Base-by-base conservation (phyloP, 345 rosid genomes). In the Arabidopsis thaliana region DNA sequence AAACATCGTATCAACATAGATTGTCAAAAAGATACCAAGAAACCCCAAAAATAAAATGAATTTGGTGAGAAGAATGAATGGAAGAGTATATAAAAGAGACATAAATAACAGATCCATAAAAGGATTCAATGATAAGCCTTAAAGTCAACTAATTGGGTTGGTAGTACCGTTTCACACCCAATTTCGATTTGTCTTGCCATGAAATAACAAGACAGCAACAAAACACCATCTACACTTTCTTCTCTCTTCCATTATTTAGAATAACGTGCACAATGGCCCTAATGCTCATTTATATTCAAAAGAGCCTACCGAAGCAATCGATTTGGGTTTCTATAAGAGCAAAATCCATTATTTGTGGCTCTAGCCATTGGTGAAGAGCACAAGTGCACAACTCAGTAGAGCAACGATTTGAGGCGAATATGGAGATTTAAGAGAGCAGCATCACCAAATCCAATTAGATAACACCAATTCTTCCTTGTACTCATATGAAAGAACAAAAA, bases 121-220 rank as follows among this genome's bases (percentile, higher is more conserved):
- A 75, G 62, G 70, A 44, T 45, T 61, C 70, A 76, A 25, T 72
- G 58, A 78, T 59, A 37, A 77, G 55, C 62, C 46, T 59, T 48
- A 71, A 77, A 77, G 80, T 71, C 72, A 71, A 77, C 77, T 65
- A 38, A 11, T 49, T 71, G 8, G 48, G 53, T 71, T 64, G 76
- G 62, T 71, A 71, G 61, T 72, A 72, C 57, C 14, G 56, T 66
- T 78, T 72, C 67, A 66, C 69, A 78, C 44, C 73, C 76, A 63
- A 66, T 51, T 58, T 59, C 33, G 81, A 72, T 72, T 59, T 66
- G 74, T 66, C 69, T 65, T 66, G 81, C 28, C 81, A 65, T 51
- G 58, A 30, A 33, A 72, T 65, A 59, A 66, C 8, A 16, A 50
- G 78, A 78, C 81, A 78, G 12, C 42, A 4, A 34, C 61, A 42